Evolutionary conservation across 805 yeast genomes (phyloP).

Genomic region (Danielozyma ontarioensis): DNA sequence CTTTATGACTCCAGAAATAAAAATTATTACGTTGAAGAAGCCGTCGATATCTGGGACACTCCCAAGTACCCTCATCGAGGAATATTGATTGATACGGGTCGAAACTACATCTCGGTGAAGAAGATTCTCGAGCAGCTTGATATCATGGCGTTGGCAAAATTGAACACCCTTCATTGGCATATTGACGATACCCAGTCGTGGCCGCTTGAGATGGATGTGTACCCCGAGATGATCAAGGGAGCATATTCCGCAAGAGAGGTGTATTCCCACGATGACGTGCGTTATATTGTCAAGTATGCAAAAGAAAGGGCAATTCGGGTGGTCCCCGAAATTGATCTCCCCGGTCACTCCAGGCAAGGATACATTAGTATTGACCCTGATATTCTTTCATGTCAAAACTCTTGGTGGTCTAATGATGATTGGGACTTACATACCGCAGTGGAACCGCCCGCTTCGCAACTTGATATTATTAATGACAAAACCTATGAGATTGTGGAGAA

Average conservation of each 20-base stretch:
- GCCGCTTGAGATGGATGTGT: slow-evolving; percentile 28
- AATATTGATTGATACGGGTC: slow-evolving; percentile 32
- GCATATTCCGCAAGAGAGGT: slow-evolving; percentile 29
- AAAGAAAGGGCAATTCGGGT: slow-evolving; percentile 32
- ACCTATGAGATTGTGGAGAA: slow-evolving; percentile 29
- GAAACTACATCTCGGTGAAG: slow-evolving; percentile 26
- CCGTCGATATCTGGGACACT: slow-evolving; percentile 27
- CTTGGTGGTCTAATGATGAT: slow-evolving; percentile 23
- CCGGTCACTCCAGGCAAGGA: slow-evolving; percentile 40
- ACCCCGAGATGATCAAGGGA: slow-evolving; percentile 35
- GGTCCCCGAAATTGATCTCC: slow-evolving; percentile 38
- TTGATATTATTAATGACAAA: slow-evolving; percentile 25
- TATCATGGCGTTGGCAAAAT: slow-evolving; percentile 30
- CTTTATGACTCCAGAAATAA: slow-evolving; percentile 15
- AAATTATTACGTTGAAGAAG: slow-evolving; percentile 19
- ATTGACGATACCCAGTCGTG: slow-evolving; percentile 36
- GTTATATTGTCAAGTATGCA: slow-evolving; percentile 26
- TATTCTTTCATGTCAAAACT: slow-evolving; percentile 26
- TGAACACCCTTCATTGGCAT: slow-evolving; percentile 40
- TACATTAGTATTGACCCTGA: slow-evolving; percentile 25
- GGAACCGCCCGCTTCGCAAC: slow-evolving; percentile 41
- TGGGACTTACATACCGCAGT: slow-evolving; percentile 14
- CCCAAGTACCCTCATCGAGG: slow-evolving; percentile 37
- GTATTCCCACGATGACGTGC: slow-evolving; percentile 23
- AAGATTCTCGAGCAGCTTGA: slow-evolving; percentile 31